phyloP scores from a whole-genome alignment of 1,284 basidiomycete genomes.

The Vanrija sp. region DNA sequence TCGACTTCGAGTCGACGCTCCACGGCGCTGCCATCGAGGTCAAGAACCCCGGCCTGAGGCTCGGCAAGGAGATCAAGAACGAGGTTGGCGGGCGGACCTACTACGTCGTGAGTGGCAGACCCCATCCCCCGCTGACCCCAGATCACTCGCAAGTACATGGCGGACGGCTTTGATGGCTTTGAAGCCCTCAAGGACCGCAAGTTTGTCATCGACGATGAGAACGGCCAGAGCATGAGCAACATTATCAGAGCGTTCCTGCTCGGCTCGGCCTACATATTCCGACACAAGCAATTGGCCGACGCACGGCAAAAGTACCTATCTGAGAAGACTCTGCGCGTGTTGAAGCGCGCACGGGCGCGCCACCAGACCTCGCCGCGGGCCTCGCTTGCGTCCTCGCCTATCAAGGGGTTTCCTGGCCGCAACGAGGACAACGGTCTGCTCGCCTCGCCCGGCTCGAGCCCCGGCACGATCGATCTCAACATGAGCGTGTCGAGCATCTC shows the following conservation, averaged over 20 bases:
- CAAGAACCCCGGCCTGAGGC: conserved; percentile 32
- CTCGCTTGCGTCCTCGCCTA: conserved; percentile 19
- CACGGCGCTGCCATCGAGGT: conserved; percentile 50
- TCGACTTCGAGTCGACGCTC: conserved; percentile 44
- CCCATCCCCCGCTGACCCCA: conserved; percentile 6
- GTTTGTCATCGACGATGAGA: conserved; percentile 78
- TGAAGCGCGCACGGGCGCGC: conserved; percentile 25
- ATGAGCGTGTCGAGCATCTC: background rate
- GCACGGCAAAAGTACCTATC: conserved; percentile 39
- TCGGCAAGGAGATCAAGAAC: conserved; percentile 57
- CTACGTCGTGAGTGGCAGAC: conserved; percentile 58
- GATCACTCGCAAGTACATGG: conserved; percentile 50
- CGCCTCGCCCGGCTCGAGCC: too few species aligned
- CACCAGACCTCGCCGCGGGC: conserved; percentile 14
- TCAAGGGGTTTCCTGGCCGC: too few species aligned
- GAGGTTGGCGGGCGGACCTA: conserved; percentile 61
- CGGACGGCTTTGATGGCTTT: conserved; percentile 67
- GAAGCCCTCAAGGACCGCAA: conserved; percentile 61
- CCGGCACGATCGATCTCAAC: background rate
- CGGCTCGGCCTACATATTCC: conserved; percentile 51
- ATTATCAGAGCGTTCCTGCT: conserved; percentile 82
- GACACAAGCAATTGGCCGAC: conserved; percentile 44
- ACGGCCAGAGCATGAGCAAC: conserved; percentile 71
- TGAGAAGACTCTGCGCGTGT: conserved; percentile 30
- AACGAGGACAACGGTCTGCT: too few species aligned